Percentiles rank a stretch among this genome's conserved stretches.
Evolutionary conservation across 352 stramenopile species (phyloP).

Genomic region (Pythium biforme): DNA sequence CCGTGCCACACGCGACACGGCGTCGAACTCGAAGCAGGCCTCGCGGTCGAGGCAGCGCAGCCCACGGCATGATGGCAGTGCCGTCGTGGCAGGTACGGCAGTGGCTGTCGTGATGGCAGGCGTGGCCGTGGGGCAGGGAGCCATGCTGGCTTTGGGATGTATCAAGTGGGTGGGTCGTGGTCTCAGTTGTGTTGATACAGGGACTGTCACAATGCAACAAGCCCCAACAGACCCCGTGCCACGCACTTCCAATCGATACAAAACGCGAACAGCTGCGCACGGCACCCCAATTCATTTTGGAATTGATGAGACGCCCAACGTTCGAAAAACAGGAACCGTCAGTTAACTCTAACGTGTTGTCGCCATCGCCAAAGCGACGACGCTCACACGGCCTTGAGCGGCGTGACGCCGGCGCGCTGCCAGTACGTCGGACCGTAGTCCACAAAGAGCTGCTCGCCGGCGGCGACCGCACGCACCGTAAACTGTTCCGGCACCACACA

Average conservation of each 20-base stretch:
- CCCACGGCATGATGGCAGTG: conserved; percentile 30
- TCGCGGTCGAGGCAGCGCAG: conserved; percentile 64
- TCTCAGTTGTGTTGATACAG: no score
- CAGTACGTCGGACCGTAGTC: conserved; percentile 74
- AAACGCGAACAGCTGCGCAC: conserved; percentile 5
- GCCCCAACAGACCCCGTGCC: not conserved
- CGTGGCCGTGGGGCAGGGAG: not conserved
- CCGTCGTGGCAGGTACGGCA: conserved; percentile 1
- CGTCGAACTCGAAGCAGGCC: conserved; percentile 57
- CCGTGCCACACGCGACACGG: conserved; percentile 32
- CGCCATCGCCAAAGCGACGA: not conserved
- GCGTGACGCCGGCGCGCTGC: conserved; percentile 52
- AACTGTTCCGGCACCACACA: conserved; percentile 39
- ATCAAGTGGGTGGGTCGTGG: no score
- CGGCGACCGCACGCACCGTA: conserved; percentile 37
- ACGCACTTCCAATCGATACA: conserved; percentile 26
- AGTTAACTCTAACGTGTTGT: conserved; percentile 7
- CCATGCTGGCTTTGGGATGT: not conserved
- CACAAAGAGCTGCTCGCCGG: conserved; percentile 68
- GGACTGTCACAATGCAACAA: no score
- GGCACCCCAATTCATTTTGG: no score
- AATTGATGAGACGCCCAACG: not conserved
- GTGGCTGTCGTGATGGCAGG: not conserved
- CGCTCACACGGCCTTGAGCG: conserved; percentile 27
- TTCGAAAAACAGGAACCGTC: conserved; percentile 17